phyloP scores from a whole-genome alignment of 495 filamentous ascomycete species.

The Paragyromitra xinjiangensis region DNA sequence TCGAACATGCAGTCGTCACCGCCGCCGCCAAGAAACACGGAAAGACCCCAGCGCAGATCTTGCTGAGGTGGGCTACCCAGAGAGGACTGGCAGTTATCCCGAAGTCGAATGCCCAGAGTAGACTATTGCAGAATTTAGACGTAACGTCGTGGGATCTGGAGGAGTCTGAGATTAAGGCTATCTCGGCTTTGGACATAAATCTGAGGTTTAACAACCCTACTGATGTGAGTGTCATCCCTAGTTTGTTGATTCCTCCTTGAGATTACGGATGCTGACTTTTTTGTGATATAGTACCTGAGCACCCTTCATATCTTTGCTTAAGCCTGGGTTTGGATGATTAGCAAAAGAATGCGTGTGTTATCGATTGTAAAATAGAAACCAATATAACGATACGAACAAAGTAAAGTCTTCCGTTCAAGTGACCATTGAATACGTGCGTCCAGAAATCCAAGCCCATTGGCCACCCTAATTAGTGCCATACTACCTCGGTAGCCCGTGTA shows the following conservation, averaged over 20 bases:
- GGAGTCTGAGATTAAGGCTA: slow-evolving; percentile 60
- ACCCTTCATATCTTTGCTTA: slow-evolving; percentile 62
- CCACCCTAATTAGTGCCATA: background rate
- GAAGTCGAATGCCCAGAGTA: slow-evolving; percentile 74
- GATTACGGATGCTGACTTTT: slow-evolving; percentile 17
- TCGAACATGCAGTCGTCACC: slow-evolving; percentile 74
- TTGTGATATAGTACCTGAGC: slow-evolving; percentile 58
- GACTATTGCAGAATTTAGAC: slow-evolving; percentile 66
- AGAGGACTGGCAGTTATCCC: slow-evolving; percentile 90
- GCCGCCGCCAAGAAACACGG: slow-evolving; percentile 73
- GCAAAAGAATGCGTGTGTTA: slow-evolving; percentile 14
- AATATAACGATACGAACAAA: slow-evolving; percentile 35
- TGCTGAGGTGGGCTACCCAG: slow-evolving; percentile 95
- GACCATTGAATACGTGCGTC: background rate
- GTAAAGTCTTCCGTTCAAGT: slow-evolving; percentile 2
- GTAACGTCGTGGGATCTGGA: slow-evolving; percentile 58
- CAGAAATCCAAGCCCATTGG: background rate
- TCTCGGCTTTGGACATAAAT: slow-evolving; percentile 59
- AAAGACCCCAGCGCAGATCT: slow-evolving; percentile 82
- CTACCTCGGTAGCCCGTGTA: background rate
- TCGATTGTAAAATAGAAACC: slow-evolving; percentile 42
- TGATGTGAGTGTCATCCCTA: slow-evolving; percentile 57
- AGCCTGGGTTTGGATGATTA: slow-evolving; percentile 23
- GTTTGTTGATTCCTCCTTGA: background rate
- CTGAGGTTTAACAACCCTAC: slow-evolving; percentile 63